Base-by-base conservation (phyloP, 352 stramenopile species). In the Aphanomyces cochlioides region DNA sequence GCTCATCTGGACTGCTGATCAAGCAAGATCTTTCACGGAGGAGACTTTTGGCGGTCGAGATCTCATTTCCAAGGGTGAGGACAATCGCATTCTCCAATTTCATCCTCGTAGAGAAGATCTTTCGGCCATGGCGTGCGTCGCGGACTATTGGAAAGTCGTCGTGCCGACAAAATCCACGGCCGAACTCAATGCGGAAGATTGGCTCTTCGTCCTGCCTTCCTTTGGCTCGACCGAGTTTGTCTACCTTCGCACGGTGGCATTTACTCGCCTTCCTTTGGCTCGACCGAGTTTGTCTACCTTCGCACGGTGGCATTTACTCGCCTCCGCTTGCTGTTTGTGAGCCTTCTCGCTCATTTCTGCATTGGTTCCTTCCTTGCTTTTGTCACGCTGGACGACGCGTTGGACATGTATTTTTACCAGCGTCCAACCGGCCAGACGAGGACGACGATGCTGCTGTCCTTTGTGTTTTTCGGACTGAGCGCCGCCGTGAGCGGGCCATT, bases 341-440 rank as follows among this genome's bases (percentile, higher is more conserved):
- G 28, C 28, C 28, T 28, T 28, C 1, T 28, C 28, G 28, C 28
- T 28, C 28, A 28, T 28, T 28, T 28, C 28, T 28, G 28, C 58
- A 13, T 13, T 66, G 72, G 72, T 37, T 63, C 64, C 10, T 47
- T 70, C 37, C 34, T 50, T n/a, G 54, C 60, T 1, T 75, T 76
- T 47, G 34, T 57, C 21, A 38, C 54, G 47, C 56, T 69, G 3
- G 5, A 72, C n/a, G 21, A 69, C n/a, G 39, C 7, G 5, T 37
- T 72, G 28, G 58, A 61, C 19, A 17, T 73, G 21, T 36, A 68
- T 39, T 66, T 72, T 3, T 61, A 61, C n/a, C 1, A 37, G 43
- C 17, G 34, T 36, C 34, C 40, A 21, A 59, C 63, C 39, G 40
- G 28, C 10, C 40, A 41, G 15, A 57, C 56, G 0, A 21, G 41